Base-by-base conservation (phyloP, 805 yeast species). In the Candida khao-thaluensis region DNA sequence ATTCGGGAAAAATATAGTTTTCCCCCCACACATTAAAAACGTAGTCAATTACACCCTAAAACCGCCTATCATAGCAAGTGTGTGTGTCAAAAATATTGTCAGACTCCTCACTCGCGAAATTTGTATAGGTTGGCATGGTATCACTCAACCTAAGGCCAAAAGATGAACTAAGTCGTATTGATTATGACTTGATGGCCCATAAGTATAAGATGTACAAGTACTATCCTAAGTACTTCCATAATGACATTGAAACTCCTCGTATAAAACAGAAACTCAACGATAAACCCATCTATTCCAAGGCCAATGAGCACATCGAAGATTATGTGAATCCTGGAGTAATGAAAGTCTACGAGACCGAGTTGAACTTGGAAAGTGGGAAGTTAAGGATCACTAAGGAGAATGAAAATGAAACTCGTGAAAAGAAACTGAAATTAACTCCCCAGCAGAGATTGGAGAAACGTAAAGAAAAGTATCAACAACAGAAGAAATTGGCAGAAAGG, bases 241-340 rank as follows among this genome's bases (percentile, higher is more conserved):
- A 68, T 44, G 56, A 56, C 12, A 47, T 52, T 11, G 47, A 59
- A 14, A 68, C 74, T 2, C 73, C 74, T 3, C 49, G 52, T n/a
- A 53, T 69, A 37, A 52, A 51, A 40, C 56, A 50, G 18, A 48
- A 64, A 51, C 55, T 69, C 8, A 43, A 45, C 10, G 60, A 64
- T 35, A 66, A 64, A 44, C 74, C 73, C 4, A 66, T 69, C 14
- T 69, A 69, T 42, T 53, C 60, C 14, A 61, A 64, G 21, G 73
- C 71, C 16, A 62, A 62, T 46, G 52, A 56, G 38, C 66, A 57
- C 38, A 47, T 59, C 5, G 51, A 50, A 40, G 46, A 40, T 33
- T 47, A 40, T 34, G 37, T 30, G 9, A 47, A 47, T 26, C 51
- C 51, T 2, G 51, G 51, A 5, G 42, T 47, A 10, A 41, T 39